Conservation (phyloP, 495 filamentous ascomycete species). For the Lentithecium fluviatile region DNA sequence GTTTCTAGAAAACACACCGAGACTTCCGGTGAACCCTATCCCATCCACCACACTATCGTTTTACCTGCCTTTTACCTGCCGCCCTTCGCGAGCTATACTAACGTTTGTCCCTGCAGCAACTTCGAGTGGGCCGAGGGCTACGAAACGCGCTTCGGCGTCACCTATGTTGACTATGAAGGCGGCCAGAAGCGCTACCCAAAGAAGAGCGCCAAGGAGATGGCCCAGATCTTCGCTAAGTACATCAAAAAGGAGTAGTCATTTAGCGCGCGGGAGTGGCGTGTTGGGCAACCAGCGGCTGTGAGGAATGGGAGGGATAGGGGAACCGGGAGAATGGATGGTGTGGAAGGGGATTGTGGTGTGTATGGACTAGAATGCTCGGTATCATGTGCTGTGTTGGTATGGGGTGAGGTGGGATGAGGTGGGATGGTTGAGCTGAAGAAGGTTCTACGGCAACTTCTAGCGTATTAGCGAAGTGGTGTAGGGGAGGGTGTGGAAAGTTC, state of each 20-base stretch:
- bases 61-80: neutral
- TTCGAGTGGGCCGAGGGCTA: conserved; percentile 74
- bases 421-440: too few relatives aligned
- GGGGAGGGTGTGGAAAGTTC: too few relatives aligned
- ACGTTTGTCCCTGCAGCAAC: conserved; percentile 46
- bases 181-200: conserved; percentile 74
- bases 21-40: neutral
- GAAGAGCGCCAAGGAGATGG: conserved; percentile 69
- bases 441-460: too few relatives aligned
- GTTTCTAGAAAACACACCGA: too few relatives aligned
- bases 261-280: neutral
- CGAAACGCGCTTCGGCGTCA: conserved; percentile 78
- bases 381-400: too few relatives aligned
- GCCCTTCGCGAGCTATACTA: conserved; percentile 1
- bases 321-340: too few relatives aligned
- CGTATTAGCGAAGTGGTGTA: too few relatives aligned
- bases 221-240: conserved; percentile 58
- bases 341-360: too few relatives aligned
- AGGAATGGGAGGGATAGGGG: neutral
- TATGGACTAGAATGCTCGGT: too few relatives aligned
- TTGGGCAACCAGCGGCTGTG: neutral
- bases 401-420: too few relatives aligned
- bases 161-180: conserved; percentile 72
- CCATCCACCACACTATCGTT: neutral
- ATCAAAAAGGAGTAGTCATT: conserved; percentile 50